Percentiles rank a stretch among this genome's conserved stretches.
These are phyloP conservation scores for Lactifluus subvellereus DNA, from an alignment of 768 basidiomycete species.

Conservation along the genomic window DNA sequence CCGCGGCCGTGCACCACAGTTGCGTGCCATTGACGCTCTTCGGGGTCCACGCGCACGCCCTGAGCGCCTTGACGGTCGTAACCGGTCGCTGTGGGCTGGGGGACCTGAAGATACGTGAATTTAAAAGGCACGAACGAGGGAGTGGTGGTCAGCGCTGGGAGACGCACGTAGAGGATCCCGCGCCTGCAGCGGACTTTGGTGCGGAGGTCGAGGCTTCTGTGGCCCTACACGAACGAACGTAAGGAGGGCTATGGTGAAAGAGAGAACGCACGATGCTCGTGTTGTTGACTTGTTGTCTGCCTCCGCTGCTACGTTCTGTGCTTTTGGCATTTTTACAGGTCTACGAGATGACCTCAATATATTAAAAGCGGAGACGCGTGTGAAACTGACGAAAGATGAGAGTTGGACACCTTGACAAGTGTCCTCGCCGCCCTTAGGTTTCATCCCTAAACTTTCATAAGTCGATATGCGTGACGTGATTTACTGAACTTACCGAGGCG, in stretches of 20 bases:
- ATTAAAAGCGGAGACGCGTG: background rate
- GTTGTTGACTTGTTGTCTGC: background rate
- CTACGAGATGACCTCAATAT: background rate
- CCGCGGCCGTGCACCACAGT: constrained; percentile 59
- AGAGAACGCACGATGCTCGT: background rate
- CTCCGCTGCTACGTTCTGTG: background rate
- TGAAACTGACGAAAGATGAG: background rate
- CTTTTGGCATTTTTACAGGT: background rate
- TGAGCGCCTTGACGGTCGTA: constrained; percentile 5
- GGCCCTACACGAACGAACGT: background rate
- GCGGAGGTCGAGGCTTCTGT: background rate
- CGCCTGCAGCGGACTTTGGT: background rate
- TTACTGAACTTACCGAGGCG: constrained; percentile 1
- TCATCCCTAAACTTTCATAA: background rate
- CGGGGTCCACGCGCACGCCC: constrained; percentile 12
- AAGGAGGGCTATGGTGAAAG: background rate
- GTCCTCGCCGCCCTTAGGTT: background rate
- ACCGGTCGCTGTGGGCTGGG: background rate
- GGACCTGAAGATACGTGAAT: background rate
- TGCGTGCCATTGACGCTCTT: constrained; percentile 43
- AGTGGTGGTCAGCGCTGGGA: no score
- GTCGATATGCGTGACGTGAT: background rate
- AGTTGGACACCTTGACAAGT: background rate
- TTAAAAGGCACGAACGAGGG: no score
- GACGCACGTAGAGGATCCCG: constrained; percentile 3